These are phyloP conservation scores for Butyriboletus regius DNA, from an alignment of 1,284 basidiomycete species.

Conservation along the genomic window DNA sequence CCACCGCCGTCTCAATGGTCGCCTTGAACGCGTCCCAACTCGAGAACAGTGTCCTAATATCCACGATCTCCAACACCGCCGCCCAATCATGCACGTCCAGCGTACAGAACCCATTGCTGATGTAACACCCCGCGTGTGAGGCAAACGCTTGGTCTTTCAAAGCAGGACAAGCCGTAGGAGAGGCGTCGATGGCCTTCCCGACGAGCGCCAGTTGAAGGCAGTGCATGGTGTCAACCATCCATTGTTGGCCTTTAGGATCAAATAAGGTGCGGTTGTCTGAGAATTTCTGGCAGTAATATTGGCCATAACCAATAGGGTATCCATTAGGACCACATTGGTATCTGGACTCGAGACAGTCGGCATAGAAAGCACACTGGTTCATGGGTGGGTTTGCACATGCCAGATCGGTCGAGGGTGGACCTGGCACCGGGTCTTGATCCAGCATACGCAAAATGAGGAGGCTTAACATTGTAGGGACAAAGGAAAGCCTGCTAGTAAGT, in stretches of 20 bases:
- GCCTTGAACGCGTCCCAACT: slow-evolving; percentile 22
- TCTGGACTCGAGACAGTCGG: slow-evolving; percentile 38
- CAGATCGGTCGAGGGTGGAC: slow-evolving; percentile 18
- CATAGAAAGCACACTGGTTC: slow-evolving; percentile 41
- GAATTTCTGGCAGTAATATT: slow-evolving; percentile 38
- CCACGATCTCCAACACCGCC: slow-evolving; percentile 36
- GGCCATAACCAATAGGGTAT: slow-evolving; percentile 40
- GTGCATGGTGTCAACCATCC: slow-evolving; percentile 43
- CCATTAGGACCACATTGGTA: slow-evolving; percentile 40
- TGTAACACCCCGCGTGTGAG: slow-evolving; percentile 39
- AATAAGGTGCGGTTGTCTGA: slow-evolving; percentile 26
- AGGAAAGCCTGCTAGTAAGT: background rate
- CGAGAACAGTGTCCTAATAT: slow-evolving; percentile 18
- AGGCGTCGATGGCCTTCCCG: slow-evolving; percentile 28
- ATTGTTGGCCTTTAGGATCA: slow-evolving; percentile 32
- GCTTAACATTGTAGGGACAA: background rate
- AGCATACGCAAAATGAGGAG: background rate
- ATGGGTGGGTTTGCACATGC: slow-evolving; percentile 34
- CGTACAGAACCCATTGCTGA: slow-evolving; percentile 36
- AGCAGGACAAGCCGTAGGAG: slow-evolving; percentile 30
- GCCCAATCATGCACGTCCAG: slow-evolving; percentile 34
- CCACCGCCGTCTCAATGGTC: slow-evolving; percentile 4
- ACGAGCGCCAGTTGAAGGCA: slow-evolving; percentile 41
- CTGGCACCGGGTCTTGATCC: background rate
- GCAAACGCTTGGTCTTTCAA: slow-evolving; percentile 36